Conservation (phyloP, 352 stramenopile species). For the Phytophthora hybrid region DNA sequence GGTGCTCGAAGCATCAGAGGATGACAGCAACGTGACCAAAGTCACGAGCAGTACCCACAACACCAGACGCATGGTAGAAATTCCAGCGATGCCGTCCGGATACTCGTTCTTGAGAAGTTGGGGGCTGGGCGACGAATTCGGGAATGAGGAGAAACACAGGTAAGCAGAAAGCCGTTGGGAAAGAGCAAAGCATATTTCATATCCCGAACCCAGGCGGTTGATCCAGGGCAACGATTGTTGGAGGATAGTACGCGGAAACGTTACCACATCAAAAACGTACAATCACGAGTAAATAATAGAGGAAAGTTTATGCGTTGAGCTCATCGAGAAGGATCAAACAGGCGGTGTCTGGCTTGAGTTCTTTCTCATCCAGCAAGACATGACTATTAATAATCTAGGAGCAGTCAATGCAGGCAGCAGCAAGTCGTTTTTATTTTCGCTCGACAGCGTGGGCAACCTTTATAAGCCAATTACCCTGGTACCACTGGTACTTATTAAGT, state of each 20-base stretch:
- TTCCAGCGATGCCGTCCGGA: neutral
- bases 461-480: too few relatives aligned
- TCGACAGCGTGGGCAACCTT: too few relatives aligned
- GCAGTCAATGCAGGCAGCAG: too few relatives aligned
- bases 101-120: neutral
- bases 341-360: neutral
- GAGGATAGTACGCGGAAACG: neutral
- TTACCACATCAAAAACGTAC: neutral
- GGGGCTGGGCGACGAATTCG: neutral
- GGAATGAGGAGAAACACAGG: neutral
- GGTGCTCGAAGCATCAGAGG: neutral
- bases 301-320: neutral
- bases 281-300: neutral
- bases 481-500: too few relatives aligned
- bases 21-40: neutral
- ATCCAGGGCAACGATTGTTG: neutral
- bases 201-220: neutral
- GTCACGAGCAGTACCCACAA: neutral
- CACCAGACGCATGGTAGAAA: slow-evolving; percentile 7
- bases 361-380: too few relatives aligned
- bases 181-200: neutral
- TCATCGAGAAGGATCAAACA: neutral
- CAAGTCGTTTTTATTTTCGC: too few relatives aligned
- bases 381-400: too few relatives aligned
- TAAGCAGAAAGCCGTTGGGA: neutral